Base-by-base conservation (phyloP, 2,329 filamentous ascomycete genomes). In the Chaetomium sp. region DNA sequence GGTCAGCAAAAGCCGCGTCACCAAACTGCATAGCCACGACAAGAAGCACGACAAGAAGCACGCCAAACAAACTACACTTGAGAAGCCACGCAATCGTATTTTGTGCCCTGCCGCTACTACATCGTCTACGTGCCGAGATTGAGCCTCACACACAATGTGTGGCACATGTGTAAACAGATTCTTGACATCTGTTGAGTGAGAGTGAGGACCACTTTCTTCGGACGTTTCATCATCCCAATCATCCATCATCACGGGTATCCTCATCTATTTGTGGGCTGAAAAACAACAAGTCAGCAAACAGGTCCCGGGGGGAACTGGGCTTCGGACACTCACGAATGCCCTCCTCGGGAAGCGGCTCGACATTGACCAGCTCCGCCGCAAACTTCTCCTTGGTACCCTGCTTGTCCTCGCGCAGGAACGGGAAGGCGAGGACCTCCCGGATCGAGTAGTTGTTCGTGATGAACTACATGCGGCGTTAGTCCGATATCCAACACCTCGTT, bases 371-470 rank as follows among this genome's bases (percentile, higher is more conserved):
- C 69, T 78, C 76, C 19, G 75, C 75, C 23, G 75, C 79, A 66
- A 77, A 72, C 75, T 81, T 82, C 75, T 83, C 83, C 75, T 81
- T 81, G 69, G 78, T 78, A 66, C 77, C 75, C 45, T 76, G 75
- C 69, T 83, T 80, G 74, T 94, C 91, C 87, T 96, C 97, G 23
- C 70, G 70, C 92, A 99, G 97, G 81, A 97, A 94, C 12, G 95
- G 95, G 87, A 99, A 99, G 9, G 94, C 88, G 68, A 98, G 81
- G 3, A 98, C 94, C 80, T 99, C 95, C 80, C 95, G 93, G 78
- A 99, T 99, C 72, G 87, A 91, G 82, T 96, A 95, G 81, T 97
- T 91, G 79, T 98, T 88, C 57, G 94, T 97, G 78, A 98, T 81
- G 85, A 77, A 77, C 64, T 66, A 33, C 21, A 19, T 2, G 2